A percentile compares a stretch with the other conserved stretches of the same genome.
Evolutionary conservation across 352 stramenopile species (phyloP).

Genomic region (Elongisporangium undulatum): DNA sequence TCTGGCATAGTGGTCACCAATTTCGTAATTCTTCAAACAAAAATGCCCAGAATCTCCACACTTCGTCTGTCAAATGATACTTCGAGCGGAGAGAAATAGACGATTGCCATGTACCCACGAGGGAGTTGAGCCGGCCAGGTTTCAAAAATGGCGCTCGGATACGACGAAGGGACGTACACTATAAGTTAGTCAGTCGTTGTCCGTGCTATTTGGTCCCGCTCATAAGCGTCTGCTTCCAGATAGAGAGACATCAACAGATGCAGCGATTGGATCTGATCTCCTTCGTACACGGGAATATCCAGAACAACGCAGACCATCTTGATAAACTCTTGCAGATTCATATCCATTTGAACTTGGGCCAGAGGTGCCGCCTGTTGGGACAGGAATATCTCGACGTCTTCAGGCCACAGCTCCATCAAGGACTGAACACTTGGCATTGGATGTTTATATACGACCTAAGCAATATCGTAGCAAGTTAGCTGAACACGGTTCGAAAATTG

Average conservation of each 20-base stretch:
- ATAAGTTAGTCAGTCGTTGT: conserved; percentile 1
- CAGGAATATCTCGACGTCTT: conserved; percentile 78
- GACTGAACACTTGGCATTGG: conserved; percentile 82
- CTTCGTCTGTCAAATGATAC: no score
- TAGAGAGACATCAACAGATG: conserved; percentile 92
- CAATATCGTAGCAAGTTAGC: background rate
- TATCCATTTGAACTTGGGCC: conserved; percentile 50
- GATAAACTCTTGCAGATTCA: conserved; percentile 82
- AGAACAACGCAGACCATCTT: conserved; percentile 86
- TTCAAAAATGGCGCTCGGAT: background rate
- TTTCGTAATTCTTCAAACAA: background rate
- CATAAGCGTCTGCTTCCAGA: conserved; percentile 61
- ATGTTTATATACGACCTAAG: conserved; percentile 77
- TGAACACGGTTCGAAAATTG: background rate
- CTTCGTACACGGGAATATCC: conserved; percentile 89
- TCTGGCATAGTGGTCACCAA: background rate
- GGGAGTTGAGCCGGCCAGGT: no score
- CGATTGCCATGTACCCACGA: no score
- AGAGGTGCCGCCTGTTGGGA: conserved; percentile 11
- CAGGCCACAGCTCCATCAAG: conserved; percentile 90
- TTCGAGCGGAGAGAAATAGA: no score
- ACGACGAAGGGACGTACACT: background rate
- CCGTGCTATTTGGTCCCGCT: conserved; percentile 30
- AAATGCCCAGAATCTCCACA: background rate
- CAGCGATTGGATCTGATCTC: conserved; percentile 81